Conservation (phyloP, 73 alveolate species). For the Effrenium voratum region DNA sequence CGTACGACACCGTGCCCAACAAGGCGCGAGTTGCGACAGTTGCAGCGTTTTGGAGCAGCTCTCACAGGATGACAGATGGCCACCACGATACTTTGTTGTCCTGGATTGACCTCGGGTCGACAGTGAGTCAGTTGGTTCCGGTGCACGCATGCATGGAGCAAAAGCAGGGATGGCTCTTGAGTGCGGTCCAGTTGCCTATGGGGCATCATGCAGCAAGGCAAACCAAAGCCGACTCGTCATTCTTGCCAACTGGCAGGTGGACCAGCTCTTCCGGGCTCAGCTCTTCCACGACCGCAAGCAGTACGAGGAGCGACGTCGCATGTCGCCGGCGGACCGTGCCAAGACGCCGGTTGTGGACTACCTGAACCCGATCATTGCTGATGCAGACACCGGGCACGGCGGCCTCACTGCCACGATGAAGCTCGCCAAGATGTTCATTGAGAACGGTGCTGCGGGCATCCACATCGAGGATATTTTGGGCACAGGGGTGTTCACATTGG, state of each 20-base stretch:
- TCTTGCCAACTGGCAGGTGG: slow-evolving; percentile 18
- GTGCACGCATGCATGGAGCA: no score
- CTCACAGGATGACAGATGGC: no score
- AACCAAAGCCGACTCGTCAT: no score
- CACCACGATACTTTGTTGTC: no score
- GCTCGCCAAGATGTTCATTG: slow-evolving; percentile 96
- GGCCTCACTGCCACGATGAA: slow-evolving; percentile 98
- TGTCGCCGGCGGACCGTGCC: slow-evolving; percentile 58
- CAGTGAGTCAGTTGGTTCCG: no score
- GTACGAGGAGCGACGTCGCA: slow-evolving; percentile 61
- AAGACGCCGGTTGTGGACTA: slow-evolving; percentile 95
- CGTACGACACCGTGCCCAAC: slow-evolving; percentile 94
- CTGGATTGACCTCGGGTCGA: no score
- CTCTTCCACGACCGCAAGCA: slow-evolving; percentile 92
- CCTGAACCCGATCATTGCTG: slow-evolving; percentile 97
- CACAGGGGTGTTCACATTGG: no score
- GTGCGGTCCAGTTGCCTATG: no score
- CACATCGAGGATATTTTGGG: slow-evolving; percentile 96
- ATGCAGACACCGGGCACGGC: slow-evolving; percentile 99
- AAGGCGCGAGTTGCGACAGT: no score
- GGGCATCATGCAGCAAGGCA: no score
- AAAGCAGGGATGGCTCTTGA: no score
- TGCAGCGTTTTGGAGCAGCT: no score
- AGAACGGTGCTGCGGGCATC: slow-evolving; percentile 98
- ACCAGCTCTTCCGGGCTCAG: slow-evolving; percentile 94